These are phyloP conservation scores for Syzygium oleosum DNA, from an alignment of 345 rosid species.

Conservation along the genomic window DNA sequence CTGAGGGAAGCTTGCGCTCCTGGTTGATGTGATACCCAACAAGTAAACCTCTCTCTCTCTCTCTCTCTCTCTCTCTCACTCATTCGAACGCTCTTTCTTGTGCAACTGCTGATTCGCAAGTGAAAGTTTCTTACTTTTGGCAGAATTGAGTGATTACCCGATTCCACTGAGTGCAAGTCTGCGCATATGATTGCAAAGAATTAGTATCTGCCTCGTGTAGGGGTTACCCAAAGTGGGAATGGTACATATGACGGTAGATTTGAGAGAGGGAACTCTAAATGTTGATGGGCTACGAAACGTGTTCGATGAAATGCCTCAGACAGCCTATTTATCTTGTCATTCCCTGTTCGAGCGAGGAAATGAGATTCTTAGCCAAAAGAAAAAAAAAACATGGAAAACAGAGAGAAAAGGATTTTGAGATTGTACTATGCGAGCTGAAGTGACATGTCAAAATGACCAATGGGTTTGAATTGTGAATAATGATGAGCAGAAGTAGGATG, in stretches of 20 bases:
- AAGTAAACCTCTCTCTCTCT: background rate
- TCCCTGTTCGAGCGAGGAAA: background rate
- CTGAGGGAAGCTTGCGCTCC: background rate
- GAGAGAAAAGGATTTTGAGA: background rate
- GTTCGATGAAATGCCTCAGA: background rate
- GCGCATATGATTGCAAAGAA: background rate
- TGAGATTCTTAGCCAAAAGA: background rate
- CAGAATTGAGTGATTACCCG: background rate
- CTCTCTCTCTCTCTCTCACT: background rate
- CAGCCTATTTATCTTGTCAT: background rate
- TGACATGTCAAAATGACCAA: background rate
- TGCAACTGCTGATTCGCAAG: background rate
- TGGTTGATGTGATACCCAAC: background rate
- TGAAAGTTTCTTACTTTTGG: background rate
- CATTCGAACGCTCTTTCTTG: background rate
- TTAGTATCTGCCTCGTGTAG: background rate
- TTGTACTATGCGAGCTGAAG: background rate
- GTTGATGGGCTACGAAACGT: background rate
- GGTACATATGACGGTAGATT: background rate
- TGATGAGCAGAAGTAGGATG: background rate
- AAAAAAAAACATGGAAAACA: background rate
- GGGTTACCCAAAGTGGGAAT: background rate
- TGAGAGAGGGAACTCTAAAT: background rate
- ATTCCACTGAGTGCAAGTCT: background rate
- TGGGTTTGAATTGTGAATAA: background rate